Conservation (phyloP, 179 eudicot species). For the Heliamphora pulchella region DNA sequence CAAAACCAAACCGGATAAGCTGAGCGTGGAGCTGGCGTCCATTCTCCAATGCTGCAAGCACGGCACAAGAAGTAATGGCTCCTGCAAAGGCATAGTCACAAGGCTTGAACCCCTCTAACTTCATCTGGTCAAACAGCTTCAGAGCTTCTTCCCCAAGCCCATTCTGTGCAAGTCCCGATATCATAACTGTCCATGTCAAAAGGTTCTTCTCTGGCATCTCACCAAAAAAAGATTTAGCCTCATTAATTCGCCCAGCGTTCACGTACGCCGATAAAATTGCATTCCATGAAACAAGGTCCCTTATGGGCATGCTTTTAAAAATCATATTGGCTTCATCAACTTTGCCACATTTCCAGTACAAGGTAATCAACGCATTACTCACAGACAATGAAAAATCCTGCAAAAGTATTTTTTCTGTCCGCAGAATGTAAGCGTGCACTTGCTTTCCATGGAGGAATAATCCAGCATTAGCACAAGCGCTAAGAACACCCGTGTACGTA, state of each 20-base stretch:
- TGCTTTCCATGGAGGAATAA: conserved; percentile 41
- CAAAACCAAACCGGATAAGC: conserved; percentile 41
- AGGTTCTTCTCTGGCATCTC: conserved; percentile 47
- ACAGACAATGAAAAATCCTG: conserved; percentile 39
- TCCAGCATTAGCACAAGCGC: conserved; percentile 53
- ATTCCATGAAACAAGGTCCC: conserved; percentile 61
- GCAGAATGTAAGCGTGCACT: conserved; percentile 47
- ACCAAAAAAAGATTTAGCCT: conserved; percentile 42
- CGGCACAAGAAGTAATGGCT: conserved; percentile 55
- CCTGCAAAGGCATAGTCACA: conserved; percentile 66
- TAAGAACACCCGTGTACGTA: conserved; percentile 56
- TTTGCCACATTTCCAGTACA: conserved; percentile 50
- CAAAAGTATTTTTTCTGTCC: conserved; percentile 31
- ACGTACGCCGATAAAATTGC: conserved; percentile 47
- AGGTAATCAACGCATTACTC: conserved; percentile 49
- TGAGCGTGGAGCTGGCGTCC: conserved; percentile 67
- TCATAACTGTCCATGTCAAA: conserved; percentile 58
- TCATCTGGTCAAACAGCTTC: conserved; percentile 52
- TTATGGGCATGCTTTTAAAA: conserved; percentile 39
- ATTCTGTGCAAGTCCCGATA: conserved; percentile 57
- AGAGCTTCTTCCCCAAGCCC: conserved; percentile 59
- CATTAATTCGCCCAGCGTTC: conserved; percentile 30
- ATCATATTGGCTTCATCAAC: conserved; percentile 42
- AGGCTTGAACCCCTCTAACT: conserved; percentile 44
- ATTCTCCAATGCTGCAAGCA: conserved; percentile 52